A percentile compares a stretch with the other conserved stretches of the same genome.
Conservation (phyloP, 371 early-diverging fungal species). For the Mortierella sp. region DNA sequence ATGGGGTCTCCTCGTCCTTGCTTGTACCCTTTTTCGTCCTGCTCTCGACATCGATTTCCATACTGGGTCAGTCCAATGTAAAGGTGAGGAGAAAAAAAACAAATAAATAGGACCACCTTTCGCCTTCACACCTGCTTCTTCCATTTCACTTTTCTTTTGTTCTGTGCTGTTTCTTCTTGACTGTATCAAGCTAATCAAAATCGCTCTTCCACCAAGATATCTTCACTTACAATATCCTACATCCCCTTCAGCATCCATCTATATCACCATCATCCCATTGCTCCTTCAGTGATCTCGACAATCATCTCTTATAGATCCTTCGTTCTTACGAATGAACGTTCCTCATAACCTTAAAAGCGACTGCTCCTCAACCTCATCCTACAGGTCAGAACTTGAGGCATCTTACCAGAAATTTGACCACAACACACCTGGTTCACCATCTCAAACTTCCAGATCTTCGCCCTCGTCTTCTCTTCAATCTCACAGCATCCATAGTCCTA, state of each 20-base stretch:
- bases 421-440: background rate
- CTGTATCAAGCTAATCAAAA: background rate
- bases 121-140: background rate
- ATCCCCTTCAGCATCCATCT: background rate
- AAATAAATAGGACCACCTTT: background rate
- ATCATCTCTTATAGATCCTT: background rate
- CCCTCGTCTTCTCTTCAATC: slow-evolving; percentile 3
- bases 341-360: slow-evolving; percentile 4
- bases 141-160: background rate
- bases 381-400: slow-evolving; percentile 3
- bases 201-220: background rate
- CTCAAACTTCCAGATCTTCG: slow-evolving; percentile 2
- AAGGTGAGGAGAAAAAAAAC: background rate
- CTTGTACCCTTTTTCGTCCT: no score
- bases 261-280: background rate
- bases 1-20: background rate
- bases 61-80: background rate
- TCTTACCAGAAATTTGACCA: slow-evolving; percentile 7
- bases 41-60: background rate
- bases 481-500: background rate
- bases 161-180: background rate
- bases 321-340: background rate
- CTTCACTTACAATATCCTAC: background rate
- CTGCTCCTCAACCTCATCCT: background rate
- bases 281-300: background rate